These are phyloP conservation scores for Pythium volutum DNA, from an alignment of 352 stramenopile species.

Conservation along the genomic window DNA sequence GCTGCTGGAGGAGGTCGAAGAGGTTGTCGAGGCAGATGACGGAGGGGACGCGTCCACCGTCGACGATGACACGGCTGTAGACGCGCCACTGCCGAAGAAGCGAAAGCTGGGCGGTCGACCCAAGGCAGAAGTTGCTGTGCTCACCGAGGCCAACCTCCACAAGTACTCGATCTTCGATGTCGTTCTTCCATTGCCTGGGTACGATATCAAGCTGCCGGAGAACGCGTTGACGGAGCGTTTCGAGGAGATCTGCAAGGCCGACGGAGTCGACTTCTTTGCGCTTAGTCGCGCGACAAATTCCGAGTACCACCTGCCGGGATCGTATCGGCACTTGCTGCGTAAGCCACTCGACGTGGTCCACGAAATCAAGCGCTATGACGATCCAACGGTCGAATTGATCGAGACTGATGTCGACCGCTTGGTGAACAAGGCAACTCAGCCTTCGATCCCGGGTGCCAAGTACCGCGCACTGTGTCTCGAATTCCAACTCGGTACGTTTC, in stretches of 20 bases:
- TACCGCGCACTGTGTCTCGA: conserved; percentile 71
- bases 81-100: conserved; percentile 7
- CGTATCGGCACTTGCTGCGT: conserved; percentile 52
- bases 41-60: neutral
- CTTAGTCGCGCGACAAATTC: conserved; percentile 42
- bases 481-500: conserved; percentile 66
- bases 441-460: conserved; percentile 63
- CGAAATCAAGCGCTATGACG: conserved; percentile 91
- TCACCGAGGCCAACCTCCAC: conserved; percentile 90
- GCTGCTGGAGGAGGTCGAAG: conserved; percentile 21
- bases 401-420: conserved; percentile 92
- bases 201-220: conserved; percentile 85
- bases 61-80: neutral
- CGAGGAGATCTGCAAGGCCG: conserved; percentile 51
- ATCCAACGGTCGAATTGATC: conserved; percentile 90
- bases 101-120: conserved; percentile 1
- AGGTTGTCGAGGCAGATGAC: conserved; percentile 1
- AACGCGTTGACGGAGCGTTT: conserved; percentile 78
- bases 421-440: conserved; percentile 27
- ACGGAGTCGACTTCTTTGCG: conserved; percentile 67
- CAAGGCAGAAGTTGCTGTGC: conserved; percentile 25
- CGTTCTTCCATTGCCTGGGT: conserved; percentile 94
- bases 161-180: conserved; percentile 93
- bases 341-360: conserved; percentile 83
- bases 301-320: neutral